Conservation (phyloP, 495 filamentous ascomycete genomes). For the Neurospora sp. region DNA sequence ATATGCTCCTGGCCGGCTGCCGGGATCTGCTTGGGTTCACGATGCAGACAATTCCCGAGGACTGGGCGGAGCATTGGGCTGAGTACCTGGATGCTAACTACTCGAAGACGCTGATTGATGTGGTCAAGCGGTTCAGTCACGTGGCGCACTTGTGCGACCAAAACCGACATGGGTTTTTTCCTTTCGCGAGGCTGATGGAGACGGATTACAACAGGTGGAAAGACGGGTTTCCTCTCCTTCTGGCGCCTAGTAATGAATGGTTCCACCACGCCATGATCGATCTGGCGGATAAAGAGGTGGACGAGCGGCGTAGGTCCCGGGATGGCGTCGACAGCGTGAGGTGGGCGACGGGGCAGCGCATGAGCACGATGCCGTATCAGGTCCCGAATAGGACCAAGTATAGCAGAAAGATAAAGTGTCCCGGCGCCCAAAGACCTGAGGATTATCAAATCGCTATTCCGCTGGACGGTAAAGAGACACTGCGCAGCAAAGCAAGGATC, state of each 20-base stretch:
- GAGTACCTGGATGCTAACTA: neutral
- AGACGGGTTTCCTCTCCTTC: neutral
- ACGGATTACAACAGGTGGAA: neutral
- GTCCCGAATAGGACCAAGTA: neutral
- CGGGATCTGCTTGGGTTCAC: neutral
- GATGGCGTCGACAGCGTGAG: neutral
- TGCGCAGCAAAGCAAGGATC: neutral
- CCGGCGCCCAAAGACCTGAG: neutral
- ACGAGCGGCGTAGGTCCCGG: neutral
- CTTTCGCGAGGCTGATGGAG: neutral
- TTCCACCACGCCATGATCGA: slow-evolving; percentile 1
- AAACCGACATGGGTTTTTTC: no score
- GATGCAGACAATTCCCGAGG: neutral
- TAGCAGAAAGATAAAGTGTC: neutral
- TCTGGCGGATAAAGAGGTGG: slow-evolving; percentile 2
- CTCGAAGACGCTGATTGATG: neutral
- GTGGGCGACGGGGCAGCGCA: neutral
- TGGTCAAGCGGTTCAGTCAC: neutral
- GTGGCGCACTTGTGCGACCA: neutral
- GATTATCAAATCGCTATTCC: neutral
- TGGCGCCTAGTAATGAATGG: neutral
- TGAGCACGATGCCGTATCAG: neutral
- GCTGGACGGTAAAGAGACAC: neutral
- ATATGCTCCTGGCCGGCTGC: neutral
- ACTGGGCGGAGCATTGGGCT: neutral